Evolutionary conservation across 2,329 filamentous ascomycete species (phyloP), one percentile per base, ranked within the genome.

Genomic region (Penicillium paneum): DNA sequence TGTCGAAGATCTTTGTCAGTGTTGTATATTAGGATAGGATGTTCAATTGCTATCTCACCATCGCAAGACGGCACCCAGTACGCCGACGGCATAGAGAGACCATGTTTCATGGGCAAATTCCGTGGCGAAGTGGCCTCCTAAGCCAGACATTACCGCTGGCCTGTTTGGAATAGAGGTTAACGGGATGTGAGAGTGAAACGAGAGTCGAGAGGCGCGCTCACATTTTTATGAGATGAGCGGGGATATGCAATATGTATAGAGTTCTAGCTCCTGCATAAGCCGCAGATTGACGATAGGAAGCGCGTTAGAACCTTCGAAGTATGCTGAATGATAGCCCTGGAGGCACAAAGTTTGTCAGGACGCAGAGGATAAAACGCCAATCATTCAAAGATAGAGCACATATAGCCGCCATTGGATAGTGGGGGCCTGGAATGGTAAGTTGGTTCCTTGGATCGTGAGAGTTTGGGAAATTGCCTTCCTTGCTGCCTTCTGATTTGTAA

Each of bases 11-110:
- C 6, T n/a, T 21, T 38, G 38, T 52, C 38, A 55, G 32, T 13
- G 5, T 44, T 13, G 6, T 5, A 24, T 10, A 31, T 29, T 29
- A 3, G 13, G 15, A 2, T 12, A 11, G 11, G 15, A 3, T 12
- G 8, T 5, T 28, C 21, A 26, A 5, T 17, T 61, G 73, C 76
- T 36, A 67, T 24, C 74, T 69, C 54, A 77, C 74, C 70, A 71
- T 71, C 74, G 64, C 40, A 75, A 57, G 5, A 67, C 55, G 24
- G 70, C 69, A 45, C 71, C 66, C 10, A 74, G 54, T 26, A 76
- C 67, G 11, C 74, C 74, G 5, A 76, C 67, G 11, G 59, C 64
- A 50, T 76, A 77, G 15, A 77, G 60, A 32, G 68, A 62, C 74
- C 74, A 76, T 71, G 74, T 74, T 60, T 74, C 71, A 36, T 60